Evolutionary conservation across 2,329 filamentous ascomycete genomes (phyloP).

Genomic region (Orbilia ellipsospora): DNA sequence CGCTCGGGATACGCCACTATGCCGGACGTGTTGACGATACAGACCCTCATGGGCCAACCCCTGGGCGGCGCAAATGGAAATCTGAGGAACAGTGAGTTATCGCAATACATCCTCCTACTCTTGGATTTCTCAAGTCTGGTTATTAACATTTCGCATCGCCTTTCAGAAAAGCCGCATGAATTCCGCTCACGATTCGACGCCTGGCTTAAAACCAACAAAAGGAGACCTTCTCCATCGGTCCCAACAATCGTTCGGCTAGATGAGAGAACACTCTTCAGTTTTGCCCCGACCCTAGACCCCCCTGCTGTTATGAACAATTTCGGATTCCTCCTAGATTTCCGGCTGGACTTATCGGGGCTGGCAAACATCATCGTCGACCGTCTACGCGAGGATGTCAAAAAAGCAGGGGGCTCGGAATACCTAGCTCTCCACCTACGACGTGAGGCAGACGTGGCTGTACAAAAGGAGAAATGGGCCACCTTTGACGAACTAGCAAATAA

Average conservation of each 20-base stretch:
- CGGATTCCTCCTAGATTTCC: slow-evolving; percentile 64
- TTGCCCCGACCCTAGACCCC: slow-evolving; percentile 61
- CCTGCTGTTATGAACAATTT: slow-evolving; percentile 66
- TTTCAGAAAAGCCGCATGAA: background rate
- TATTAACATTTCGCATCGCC: background rate
- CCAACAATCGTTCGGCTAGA: slow-evolving; percentile 24
- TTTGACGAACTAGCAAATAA: background rate
- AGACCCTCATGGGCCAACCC: slow-evolving; percentile 61
- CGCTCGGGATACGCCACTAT: slow-evolving; percentile 60
- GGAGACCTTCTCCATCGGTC: background rate
- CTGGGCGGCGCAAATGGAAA: slow-evolving; percentile 35
- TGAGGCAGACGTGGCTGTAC: slow-evolving; percentile 62
- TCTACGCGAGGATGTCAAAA: slow-evolving; percentile 60
- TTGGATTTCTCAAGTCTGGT: background rate
- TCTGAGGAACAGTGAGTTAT: background rate
- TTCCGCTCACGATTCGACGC: background rate
- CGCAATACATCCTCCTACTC: background rate
- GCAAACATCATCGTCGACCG: slow-evolving; percentile 62
- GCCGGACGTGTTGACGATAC: slow-evolving; percentile 64
- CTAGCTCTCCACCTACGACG: slow-evolving; percentile 66
- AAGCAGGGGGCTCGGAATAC: slow-evolving; percentile 56
- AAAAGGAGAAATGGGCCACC: background rate
- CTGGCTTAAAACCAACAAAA: background rate
- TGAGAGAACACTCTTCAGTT: slow-evolving; percentile 33
- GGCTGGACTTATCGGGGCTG: slow-evolving; percentile 64